Conservation (phyloP, 768 basidiomycete species). For the Termitomyces sp. region DNA sequence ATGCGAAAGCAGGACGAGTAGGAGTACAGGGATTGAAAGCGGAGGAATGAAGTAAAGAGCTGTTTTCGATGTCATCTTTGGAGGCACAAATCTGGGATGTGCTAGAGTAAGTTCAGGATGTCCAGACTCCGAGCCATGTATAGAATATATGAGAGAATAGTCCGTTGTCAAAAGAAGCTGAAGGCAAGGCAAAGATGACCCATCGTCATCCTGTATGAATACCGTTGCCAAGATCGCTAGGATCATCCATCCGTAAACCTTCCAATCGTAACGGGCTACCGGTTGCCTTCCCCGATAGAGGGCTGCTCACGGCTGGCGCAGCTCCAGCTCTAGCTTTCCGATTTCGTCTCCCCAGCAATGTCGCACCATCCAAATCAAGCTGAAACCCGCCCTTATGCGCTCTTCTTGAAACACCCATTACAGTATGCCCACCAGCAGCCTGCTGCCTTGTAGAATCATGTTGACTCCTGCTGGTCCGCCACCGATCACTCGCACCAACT, state of each 20-base stretch:
- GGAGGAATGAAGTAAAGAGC: not conserved
- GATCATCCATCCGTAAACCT: constrained; percentile 19
- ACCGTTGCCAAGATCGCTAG: constrained; percentile 21
- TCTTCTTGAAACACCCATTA: constrained; percentile 12
- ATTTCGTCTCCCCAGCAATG: constrained; percentile 75
- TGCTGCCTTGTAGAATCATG: constrained; percentile 25
- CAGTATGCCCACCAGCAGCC: constrained; percentile 9
- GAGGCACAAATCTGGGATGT: not conserved
- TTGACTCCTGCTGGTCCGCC: constrained; percentile 36
- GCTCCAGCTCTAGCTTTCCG: constrained; percentile 30
- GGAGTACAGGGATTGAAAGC: not conserved
- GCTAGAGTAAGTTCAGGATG: not conserved
- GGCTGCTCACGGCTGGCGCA: constrained; percentile 29
- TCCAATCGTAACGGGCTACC: constrained; percentile 28
- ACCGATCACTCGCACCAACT: constrained; percentile 17
- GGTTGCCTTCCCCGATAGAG: constrained; percentile 31
- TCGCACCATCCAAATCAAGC: constrained; percentile 83
- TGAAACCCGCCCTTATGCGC: constrained; percentile 55
- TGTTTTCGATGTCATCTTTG: not conserved
- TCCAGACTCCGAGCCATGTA: not conserved
- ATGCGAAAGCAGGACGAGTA: not conserved
- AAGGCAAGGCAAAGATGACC: not conserved
- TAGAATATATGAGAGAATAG: not conserved
- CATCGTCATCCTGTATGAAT: constrained; percentile 19
- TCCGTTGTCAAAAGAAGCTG: not conserved